Percentiles rank a stretch among this genome's conserved stretches.
phyloP scores from a whole-genome alignment of 2,329 filamentous ascomycete species.

The Neobulgaria alba region DNA sequence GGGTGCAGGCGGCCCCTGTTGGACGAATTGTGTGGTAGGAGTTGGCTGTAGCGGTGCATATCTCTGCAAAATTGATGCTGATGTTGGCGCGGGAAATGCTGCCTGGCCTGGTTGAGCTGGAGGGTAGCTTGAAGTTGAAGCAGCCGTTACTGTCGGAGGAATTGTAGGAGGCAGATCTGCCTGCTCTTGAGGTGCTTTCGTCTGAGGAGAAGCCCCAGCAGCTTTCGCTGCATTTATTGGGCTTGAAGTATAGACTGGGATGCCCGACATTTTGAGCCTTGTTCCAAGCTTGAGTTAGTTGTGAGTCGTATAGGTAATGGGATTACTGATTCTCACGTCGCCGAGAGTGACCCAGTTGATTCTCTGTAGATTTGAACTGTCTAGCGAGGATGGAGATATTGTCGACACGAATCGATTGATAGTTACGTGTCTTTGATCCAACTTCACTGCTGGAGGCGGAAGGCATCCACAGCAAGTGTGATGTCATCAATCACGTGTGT shows the following conservation, averaged over 20 bases:
- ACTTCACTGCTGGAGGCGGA: too few species aligned
- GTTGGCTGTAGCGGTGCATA: slow-evolving; percentile 35
- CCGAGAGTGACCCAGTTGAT: too few species aligned
- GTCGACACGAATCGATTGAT: too few species aligned
- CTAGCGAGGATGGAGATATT: too few species aligned
- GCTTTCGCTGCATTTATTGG: slow-evolving; percentile 49
- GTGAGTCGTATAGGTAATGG: too few species aligned
- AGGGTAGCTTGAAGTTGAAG: slow-evolving; percentile 29
- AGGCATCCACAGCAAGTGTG: too few species aligned
- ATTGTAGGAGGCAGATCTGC: slow-evolving; percentile 8
- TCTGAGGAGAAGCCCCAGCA: slow-evolving; percentile 40
- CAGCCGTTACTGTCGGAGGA: slow-evolving; percentile 25
- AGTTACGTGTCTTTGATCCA: too few species aligned
- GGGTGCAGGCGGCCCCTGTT: slow-evolving; percentile 41
- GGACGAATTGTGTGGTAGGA: slow-evolving; percentile 32
- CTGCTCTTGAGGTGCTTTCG: slow-evolving; percentile 23
- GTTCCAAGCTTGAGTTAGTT: too few species aligned
- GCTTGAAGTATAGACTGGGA: slow-evolving; percentile 50
- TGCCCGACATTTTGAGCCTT: slow-evolving; percentile 51
- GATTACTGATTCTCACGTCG: too few species aligned
- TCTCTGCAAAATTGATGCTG: slow-evolving; percentile 25
- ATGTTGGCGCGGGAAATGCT: slow-evolving; percentile 36
- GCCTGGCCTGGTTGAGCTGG: slow-evolving; percentile 42
- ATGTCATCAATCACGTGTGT: too few species aligned
- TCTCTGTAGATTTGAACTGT: too few species aligned